phyloP scores from a whole-genome alignment of 805 yeast genomes.

The Cyberlindnera maritima region DNA sequence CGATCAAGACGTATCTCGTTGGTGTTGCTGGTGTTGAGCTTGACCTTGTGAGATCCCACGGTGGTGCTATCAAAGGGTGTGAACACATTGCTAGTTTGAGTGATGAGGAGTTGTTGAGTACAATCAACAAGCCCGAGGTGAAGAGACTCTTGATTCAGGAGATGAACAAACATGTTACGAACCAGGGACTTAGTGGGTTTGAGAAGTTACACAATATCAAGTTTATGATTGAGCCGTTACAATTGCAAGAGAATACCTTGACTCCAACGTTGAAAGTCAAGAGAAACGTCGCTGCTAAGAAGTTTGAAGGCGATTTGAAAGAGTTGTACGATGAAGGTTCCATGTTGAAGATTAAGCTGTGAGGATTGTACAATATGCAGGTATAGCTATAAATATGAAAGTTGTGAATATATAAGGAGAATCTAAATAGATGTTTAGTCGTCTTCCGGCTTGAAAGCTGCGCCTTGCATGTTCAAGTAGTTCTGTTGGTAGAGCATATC shows the following conservation, averaged over 20 bases:
- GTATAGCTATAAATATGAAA: too few species aligned
- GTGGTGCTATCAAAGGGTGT: constrained; percentile 1
- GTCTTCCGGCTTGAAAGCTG: constrained; percentile 39
- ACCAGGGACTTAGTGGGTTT: constrained; percentile 49
- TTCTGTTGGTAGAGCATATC: constrained; percentile 55
- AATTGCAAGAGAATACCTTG: constrained; percentile 53
- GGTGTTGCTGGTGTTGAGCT: constrained; percentile 55
- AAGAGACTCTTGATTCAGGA: constrained; percentile 32
- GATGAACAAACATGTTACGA: constrained; percentile 38
- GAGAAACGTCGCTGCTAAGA: constrained; percentile 43
- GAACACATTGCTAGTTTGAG: constrained; percentile 3
- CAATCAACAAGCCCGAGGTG: constrained; percentile 15
- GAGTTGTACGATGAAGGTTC: constrained; percentile 48
- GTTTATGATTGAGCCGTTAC: constrained; percentile 57
- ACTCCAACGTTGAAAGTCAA: constrained; percentile 68
- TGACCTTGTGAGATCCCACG: constrained; percentile 21
- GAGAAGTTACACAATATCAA: constrained; percentile 57
- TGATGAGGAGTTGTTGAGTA: constrained; percentile 13
- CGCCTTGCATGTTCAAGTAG: constrained; percentile 54
- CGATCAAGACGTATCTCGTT: constrained; percentile 49
- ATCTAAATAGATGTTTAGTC: too few species aligned
- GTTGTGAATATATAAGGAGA: too few species aligned
- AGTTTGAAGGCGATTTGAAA: constrained; percentile 40
- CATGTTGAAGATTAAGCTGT: constrained; percentile 8
- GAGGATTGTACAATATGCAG: too few species aligned